These are phyloP conservation scores for Ascodesmis nigricans DNA, from an alignment of 495 filamentous ascomycete genomes.

Conservation along the genomic window DNA sequence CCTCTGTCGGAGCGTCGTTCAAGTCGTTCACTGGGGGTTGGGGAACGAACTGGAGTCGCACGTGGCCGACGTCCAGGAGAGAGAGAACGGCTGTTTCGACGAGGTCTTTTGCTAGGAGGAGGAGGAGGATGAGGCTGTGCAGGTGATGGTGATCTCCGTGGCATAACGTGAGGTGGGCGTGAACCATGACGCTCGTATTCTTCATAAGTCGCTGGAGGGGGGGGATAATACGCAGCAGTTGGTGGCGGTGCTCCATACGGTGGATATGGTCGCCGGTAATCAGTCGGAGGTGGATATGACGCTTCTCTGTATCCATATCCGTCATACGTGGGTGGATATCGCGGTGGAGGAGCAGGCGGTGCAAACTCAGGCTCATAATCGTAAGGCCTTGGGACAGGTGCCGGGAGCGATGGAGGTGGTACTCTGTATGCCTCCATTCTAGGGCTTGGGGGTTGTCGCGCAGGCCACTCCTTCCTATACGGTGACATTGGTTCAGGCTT, in stretches of 20 bases:
- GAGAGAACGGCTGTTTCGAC: constrained; percentile 9
- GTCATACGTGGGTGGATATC: constrained; percentile 11
- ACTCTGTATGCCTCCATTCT: constrained; percentile 10
- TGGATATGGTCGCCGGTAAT: constrained; percentile 13
- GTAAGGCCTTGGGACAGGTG: constrained; percentile 6
- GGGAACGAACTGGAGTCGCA: neutral
- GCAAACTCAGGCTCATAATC: neutral
- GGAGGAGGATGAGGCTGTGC: constrained; percentile 6
- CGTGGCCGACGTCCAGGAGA: constrained; percentile 7
- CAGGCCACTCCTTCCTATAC: neutral
- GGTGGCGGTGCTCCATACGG: constrained; percentile 11
- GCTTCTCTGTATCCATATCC: constrained; percentile 11
- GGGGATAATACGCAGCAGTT: constrained; percentile 9
- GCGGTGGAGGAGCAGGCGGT: constrained; percentile 6
- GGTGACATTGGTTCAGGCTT: constrained; percentile 15
- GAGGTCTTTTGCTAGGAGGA: no score
- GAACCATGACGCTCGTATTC: constrained; percentile 15
- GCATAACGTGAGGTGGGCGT: constrained; percentile 5
- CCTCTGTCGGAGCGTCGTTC: neutral
- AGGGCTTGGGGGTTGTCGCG: constrained; percentile 2
- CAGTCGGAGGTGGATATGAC: constrained; percentile 10
- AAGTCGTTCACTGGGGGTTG: neutral
- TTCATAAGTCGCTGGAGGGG: constrained; percentile 15
- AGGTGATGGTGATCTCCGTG: constrained; percentile 15
- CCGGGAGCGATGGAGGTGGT: constrained; percentile 7